These are phyloP conservation scores for Ascochyta pisi DNA, from an alignment of 2,329 filamentous ascomycete genomes.

Conservation along the genomic window DNA sequence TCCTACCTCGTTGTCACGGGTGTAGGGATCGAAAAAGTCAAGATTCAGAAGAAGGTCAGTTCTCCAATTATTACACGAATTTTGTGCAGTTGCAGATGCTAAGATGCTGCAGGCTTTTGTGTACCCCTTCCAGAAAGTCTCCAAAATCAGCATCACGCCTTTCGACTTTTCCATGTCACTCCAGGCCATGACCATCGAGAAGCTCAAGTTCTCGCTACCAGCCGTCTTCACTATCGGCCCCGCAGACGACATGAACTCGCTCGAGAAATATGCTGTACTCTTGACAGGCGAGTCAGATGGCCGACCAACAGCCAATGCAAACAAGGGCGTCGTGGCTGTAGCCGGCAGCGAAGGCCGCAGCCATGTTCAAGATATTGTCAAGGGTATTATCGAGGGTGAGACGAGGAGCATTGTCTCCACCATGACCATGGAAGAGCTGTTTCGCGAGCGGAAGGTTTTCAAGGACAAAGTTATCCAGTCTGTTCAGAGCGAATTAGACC, in stretches of 20 bases:
- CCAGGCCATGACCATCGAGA: slow-evolving; percentile 89
- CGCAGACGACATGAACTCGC: slow-evolving; percentile 70
- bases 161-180: slow-evolving; percentile 84
- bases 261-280: slow-evolving; percentile 83
- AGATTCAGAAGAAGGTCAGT: slow-evolving; percentile 75
- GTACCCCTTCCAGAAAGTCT: slow-evolving; percentile 49
- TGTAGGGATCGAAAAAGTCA: slow-evolving; percentile 74
- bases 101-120: slow-evolving; percentile 39
- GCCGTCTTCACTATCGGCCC: slow-evolving; percentile 88
- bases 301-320: slow-evolving; percentile 42
- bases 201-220: slow-evolving; percentile 80
- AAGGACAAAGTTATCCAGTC: slow-evolving; percentile 70
- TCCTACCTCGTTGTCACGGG: slow-evolving; percentile 89
- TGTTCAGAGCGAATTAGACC: slow-evolving; percentile 78
- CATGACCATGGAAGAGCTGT: slow-evolving; percentile 95
- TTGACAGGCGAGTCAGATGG: slow-evolving; percentile 68
- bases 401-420: slow-evolving; percentile 81
- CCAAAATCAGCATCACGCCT: slow-evolving; percentile 67
- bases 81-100: not conserved
- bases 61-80: slow-evolving; percentile 25
- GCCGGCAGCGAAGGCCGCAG: slow-evolving; percentile 55
- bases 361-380: slow-evolving; percentile 84
- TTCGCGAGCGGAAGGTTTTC: slow-evolving; percentile 77
- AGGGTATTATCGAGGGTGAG: slow-evolving; percentile 89
- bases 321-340: slow-evolving; percentile 49